Percentiles rank a stretch among this genome's conserved stretches.
Conservation (phyloP, 2,329 filamentous ascomycete species). For the Talaromyces islandicus region DNA sequence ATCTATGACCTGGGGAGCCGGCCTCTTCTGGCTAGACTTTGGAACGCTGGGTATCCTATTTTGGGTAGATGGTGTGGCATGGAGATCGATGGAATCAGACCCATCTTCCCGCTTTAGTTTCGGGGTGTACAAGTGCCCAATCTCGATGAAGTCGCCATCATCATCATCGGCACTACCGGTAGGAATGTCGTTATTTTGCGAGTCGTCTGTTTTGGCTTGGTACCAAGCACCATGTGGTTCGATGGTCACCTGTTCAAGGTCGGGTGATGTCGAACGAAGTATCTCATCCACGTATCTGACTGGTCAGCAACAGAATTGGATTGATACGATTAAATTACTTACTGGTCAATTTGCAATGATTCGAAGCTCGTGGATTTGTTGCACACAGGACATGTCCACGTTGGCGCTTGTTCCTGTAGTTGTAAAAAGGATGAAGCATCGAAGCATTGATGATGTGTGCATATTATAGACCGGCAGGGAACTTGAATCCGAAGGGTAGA, state of each 20-base stretch:
- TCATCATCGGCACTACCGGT: conserved; percentile 42
- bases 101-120: conserved; percentile 31
- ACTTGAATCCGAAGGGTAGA: conserved; percentile 75
- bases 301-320: conserved; percentile 7
- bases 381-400: conserved; percentile 95
- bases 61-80: conserved; percentile 28
- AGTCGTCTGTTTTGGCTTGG: conserved; percentile 37
- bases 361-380: conserved; percentile 77
- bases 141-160: conserved; percentile 38
- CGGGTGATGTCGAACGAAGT: conserved; percentile 62
- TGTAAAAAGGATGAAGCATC: conserved; percentile 89
- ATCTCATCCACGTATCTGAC: conserved; percentile 81
- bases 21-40: conserved; percentile 39
- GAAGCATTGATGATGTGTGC: conserved; percentile 90
- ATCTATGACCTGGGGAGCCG: conserved; percentile 47
- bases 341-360: conserved; percentile 80
- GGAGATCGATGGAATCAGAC: conserved; percentile 19
- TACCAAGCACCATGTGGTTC: conserved; percentile 82
- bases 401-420: conserved; percentile 90
- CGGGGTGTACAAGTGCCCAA: conserved; percentile 17
- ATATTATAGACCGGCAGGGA: conserved; percentile 73
- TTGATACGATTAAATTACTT: conserved; percentile 29
- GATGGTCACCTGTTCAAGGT: conserved; percentile 78
- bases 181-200: conserved; percentile 31
- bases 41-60: conserved; percentile 17